These are phyloP conservation scores for Colletotrichum tabaci DNA, from an alignment of 2,329 filamentous ascomycete genomes.

Conservation along the genomic window DNA sequence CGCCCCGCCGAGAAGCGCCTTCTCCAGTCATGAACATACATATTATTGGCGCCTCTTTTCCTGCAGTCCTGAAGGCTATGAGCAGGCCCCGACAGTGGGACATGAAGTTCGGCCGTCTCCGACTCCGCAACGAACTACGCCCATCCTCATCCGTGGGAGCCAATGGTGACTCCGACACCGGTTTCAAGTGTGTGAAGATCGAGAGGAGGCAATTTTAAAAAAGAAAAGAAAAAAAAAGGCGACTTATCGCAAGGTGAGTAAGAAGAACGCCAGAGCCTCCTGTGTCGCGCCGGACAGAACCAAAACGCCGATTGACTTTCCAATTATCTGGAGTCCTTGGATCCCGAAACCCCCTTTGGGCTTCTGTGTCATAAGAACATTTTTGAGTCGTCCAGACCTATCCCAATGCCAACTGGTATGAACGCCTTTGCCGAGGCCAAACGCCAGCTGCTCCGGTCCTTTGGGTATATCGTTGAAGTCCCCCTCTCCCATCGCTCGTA, in stretches of 20 bases:
- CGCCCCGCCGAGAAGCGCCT: conserved; percentile 11
- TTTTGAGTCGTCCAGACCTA: background rate
- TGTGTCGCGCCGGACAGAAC: background rate
- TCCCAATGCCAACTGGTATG: background rate
- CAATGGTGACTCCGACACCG: background rate
- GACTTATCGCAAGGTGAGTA: background rate
- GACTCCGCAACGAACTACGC: background rate
- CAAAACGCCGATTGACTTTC: conserved; percentile 17
- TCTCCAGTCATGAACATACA: conserved; percentile 1
- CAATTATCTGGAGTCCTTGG: background rate
- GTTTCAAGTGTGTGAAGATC: background rate
- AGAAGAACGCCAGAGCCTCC: conserved; percentile 8
- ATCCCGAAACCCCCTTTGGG: background rate
- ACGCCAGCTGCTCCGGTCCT: conserved; percentile 3
- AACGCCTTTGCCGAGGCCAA: conserved; percentile 31
- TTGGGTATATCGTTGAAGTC: conserved; percentile 34
- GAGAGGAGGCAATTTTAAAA: too few relatives aligned
- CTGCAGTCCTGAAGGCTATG: conserved; percentile 7
- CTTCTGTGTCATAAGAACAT: background rate
- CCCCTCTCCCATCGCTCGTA: background rate
- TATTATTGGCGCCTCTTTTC: conserved; percentile 5
- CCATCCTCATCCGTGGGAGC: background rate
- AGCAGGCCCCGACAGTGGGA: background rate
- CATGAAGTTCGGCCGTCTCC: background rate
- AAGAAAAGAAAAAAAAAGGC: background rate